Percentiles rank a stretch among this genome's conserved stretches.
Conservation (phyloP, 2,329 filamentous ascomycete genomes). For the Trichothecium sympodiale region DNA sequence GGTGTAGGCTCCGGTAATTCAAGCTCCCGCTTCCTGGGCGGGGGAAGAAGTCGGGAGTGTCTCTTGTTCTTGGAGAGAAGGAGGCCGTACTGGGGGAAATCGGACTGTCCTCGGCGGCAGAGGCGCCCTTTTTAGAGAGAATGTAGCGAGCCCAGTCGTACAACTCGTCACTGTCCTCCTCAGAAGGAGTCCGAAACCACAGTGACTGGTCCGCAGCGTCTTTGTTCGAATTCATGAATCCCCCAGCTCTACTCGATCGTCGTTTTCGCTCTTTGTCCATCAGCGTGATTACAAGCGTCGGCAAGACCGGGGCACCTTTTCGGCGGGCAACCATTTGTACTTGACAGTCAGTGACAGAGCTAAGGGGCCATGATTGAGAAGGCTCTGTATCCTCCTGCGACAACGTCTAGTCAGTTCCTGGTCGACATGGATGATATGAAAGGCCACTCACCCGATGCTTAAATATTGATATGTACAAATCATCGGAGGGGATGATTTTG, state of each 20-base stretch:
- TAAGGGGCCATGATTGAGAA: slow-evolving; percentile 40
- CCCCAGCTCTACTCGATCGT: slow-evolving; percentile 51
- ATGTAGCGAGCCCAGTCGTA: slow-evolving; percentile 50
- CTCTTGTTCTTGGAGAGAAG: slow-evolving; percentile 31
- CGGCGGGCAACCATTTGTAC: slow-evolving; percentile 49
- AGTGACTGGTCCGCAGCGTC: slow-evolving; percentile 37
- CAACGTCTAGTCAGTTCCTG: not conserved
- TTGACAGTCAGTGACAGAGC: slow-evolving; percentile 43
- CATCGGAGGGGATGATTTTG: slow-evolving; percentile 23
- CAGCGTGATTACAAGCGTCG: slow-evolving; percentile 48
- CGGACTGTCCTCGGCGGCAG: slow-evolving; percentile 38
- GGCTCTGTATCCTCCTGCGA: slow-evolving; percentile 36
- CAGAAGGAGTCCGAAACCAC: slow-evolving; percentile 43
- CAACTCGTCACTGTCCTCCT: slow-evolving; percentile 40
- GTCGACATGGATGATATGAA: not conserved
- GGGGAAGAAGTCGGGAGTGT: slow-evolving; percentile 28
- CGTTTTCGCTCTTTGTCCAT: slow-evolving; percentile 52
- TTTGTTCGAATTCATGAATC: slow-evolving; percentile 39
- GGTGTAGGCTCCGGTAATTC: slow-evolving; percentile 26
- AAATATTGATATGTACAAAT: slow-evolving; percentile 40
- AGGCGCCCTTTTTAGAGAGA: slow-evolving; percentile 29
- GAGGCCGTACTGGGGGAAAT: slow-evolving; percentile 42
- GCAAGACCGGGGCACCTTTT: slow-evolving; percentile 48
- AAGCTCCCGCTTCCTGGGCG: slow-evolving; percentile 33
- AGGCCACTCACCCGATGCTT: slow-evolving; percentile 37